These are phyloP conservation scores for Fraxinus floribunda DNA, from an alignment of 305 asterid genomes.

Conservation along the genomic window DNA sequence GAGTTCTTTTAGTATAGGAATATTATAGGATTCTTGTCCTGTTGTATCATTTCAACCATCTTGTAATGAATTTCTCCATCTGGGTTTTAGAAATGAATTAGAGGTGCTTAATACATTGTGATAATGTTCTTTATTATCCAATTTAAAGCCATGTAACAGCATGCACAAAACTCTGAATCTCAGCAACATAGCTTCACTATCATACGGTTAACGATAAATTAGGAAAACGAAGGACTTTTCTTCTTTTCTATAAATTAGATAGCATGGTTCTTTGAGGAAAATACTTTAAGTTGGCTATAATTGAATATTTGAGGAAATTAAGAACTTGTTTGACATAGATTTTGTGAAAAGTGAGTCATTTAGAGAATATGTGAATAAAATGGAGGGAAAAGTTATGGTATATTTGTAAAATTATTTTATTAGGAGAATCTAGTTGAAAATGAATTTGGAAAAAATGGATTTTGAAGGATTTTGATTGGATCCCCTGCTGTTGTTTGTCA, in stretches of 20 bases:
- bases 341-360: neutral
- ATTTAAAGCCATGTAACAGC: neutral
- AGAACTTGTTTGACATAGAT: neutral
- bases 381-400: too few relatives aligned
- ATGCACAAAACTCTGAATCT: neutral
- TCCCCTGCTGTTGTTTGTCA: too few relatives aligned
- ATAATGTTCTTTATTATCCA: neutral
- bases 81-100: neutral
- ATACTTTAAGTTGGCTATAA: neutral
- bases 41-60: conserved; percentile 20
- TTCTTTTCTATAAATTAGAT: neutral
- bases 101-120: neutral
- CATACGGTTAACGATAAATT: neutral
- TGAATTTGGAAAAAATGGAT: too few relatives aligned
- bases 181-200: neutral
- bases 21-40: conserved; percentile 28
- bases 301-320: neutral
- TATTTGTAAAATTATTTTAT: neutral
- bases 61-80: conserved; percentile 1
- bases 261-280: neutral
- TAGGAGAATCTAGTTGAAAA: neutral
- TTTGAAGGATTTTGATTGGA: neutral
- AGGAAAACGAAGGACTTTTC: neutral
- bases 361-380: neutral
- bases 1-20: conserved; percentile 81